Evolutionary conservation across 2,329 filamentous ascomycete genomes (phyloP), one percentile per base, ranked within the genome.

Genomic region (Bipolaris oryzae): DNA sequence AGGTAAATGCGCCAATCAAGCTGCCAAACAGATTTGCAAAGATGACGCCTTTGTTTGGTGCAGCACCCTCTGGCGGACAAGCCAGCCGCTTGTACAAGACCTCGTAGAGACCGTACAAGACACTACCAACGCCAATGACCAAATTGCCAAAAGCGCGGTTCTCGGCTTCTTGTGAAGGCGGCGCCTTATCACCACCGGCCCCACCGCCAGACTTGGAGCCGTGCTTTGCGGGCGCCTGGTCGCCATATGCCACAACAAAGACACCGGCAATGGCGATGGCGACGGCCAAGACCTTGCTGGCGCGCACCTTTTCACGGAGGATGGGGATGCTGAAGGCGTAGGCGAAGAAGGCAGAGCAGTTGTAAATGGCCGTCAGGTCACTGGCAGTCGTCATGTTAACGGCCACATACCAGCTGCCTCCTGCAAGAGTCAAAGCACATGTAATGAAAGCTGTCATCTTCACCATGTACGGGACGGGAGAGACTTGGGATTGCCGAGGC

Each of bases 301-400:
- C 78, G 20, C 91, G 87, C 11, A 97, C 79, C 64, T 89, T 91
- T 76, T 99, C 95, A 55, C 90, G 87, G 2, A 99, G 82, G 16
- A 99, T 78, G 1, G 93, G 92, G 42, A 99, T 92, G 43, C 91
- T 96, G 74, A 99, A 99, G 11, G 91, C 94, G 74, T 99, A 99
- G 46, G 95, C 95, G 76, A 99, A 99, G 78, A 99, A 99, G 56
- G 95, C 94, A 50, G 91, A 96, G 82, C 95, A 99, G 79, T 99
- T 99, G 84, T 99, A 99, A 68, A 99, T 99, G 51, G 95, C 95
- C 0, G 95, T 99, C 68, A 99, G 79, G 76, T 99, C 95, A 64
- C 90, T 92, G 2, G 95, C 90, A 3, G 91, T 96, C 1, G 95
- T 99, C 81, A 96, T 79, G 77, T 92, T 91, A 56, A 99, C 94